Evolutionary conservation across 495 filamentous ascomycete species (phyloP).

Genomic region (Neurospora sp.): DNA sequence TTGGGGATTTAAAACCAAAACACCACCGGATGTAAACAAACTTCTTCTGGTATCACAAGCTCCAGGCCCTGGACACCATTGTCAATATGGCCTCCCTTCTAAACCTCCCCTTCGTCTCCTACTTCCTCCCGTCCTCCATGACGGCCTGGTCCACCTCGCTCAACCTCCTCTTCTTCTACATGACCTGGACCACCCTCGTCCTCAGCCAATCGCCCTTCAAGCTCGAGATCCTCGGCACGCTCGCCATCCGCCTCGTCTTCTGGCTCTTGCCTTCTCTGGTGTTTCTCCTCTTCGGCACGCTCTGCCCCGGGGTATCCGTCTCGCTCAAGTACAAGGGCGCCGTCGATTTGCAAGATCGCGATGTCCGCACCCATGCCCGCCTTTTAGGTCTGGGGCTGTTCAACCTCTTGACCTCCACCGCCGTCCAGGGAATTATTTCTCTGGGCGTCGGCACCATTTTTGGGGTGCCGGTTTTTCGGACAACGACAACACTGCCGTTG

Average conservation of each 20-base stretch:
- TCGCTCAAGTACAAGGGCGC: slow-evolving; percentile 61
- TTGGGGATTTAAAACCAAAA: neutral
- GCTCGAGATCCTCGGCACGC: slow-evolving; percentile 63
- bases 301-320: slow-evolving; percentile 54
- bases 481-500: slow-evolving; percentile 31
- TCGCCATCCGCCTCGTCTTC: slow-evolving; percentile 57
- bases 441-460: slow-evolving; percentile 12
- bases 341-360: slow-evolving; percentile 49
- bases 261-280: slow-evolving; percentile 63
- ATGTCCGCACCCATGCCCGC: slow-evolving; percentile 25
- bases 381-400: slow-evolving; percentile 46
- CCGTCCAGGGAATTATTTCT: slow-evolving; percentile 44
- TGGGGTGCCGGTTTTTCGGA: slow-evolving; percentile 28
- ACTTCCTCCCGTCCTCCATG: slow-evolving; percentile 42
- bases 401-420: slow-evolving; percentile 53
- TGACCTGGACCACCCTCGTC: slow-evolving; percentile 79
- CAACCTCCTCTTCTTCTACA: slow-evolving; percentile 83
- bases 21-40: neutral
- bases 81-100: slow-evolving; percentile 51
- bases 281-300: slow-evolving; percentile 64
- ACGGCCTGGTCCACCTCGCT: slow-evolving; percentile 66
- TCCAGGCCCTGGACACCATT: neutral
- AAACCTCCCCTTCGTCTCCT: slow-evolving; percentile 61
- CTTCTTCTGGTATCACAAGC: neutral
- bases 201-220: slow-evolving; percentile 63